phyloP scores from a whole-genome alignment of 202 grass and related monocot genomes.

The Panicum virgatum region DNA sequence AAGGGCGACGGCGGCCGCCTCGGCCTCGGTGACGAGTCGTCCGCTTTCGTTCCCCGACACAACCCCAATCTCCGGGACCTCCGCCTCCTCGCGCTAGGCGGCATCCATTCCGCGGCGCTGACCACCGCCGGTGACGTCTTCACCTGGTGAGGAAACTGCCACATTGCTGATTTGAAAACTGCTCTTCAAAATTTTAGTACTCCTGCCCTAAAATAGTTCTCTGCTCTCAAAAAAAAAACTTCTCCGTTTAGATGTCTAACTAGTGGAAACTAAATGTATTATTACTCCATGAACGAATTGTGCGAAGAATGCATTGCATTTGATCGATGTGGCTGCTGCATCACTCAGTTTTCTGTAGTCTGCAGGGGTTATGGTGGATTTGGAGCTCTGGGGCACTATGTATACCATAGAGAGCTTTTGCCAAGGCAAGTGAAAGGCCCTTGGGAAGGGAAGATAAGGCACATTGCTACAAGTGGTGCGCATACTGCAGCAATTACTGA shows the following conservation, averaged over 20 bases:
- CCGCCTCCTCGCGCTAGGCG: constrained; percentile 67
- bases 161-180: constrained; percentile 27
- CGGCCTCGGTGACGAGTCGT: constrained; percentile 70
- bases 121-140: constrained; percentile 66
- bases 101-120: constrained; percentile 83
- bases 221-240: too few relatives aligned
- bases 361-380: constrained; percentile 99
- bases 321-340: constrained; percentile 49
- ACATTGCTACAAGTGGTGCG: constrained; percentile 87
- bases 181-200: background rate
- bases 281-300: background rate
- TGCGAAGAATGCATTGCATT: constrained; percentile 11
- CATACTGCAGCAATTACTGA: constrained; percentile 80
- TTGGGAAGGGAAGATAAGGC: constrained; percentile 71
- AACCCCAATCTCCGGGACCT: constrained; percentile 76
- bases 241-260: background rate
- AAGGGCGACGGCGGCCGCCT: constrained; percentile 91
- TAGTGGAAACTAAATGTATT: background rate
- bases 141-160: constrained; percentile 70
- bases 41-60: constrained; percentile 60
- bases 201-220: too few relatives aligned
- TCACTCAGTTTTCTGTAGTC: constrained; percentile 85
- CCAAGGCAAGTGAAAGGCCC: constrained; percentile 68
- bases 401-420: constrained; percentile 82
- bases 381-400: constrained; percentile 93